These are phyloP conservation scores for Jamesozyma gamospora DNA, from an alignment of 805 yeast species.

Conservation along the genomic window DNA sequence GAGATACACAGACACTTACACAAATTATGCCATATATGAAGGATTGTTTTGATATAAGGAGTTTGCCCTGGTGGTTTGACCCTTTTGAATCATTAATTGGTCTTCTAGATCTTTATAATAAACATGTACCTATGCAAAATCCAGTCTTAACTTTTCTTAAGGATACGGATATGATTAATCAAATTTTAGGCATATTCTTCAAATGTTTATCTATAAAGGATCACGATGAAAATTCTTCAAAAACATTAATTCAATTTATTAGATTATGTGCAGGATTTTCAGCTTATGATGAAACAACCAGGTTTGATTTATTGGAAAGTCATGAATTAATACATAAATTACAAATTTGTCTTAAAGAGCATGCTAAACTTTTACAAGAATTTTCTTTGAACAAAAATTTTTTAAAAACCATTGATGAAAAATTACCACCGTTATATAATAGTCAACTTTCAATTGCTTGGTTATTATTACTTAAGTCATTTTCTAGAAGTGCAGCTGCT, in stretches of 20 bases:
- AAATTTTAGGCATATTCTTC: slow-evolving; percentile 18
- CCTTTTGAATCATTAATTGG: slow-evolving; percentile 19
- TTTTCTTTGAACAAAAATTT: slow-evolving; percentile 13
- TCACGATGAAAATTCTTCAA: slow-evolving; percentile 12
- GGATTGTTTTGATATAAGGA: slow-evolving; percentile 15
- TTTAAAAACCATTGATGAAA: background rate
- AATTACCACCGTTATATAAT: slow-evolving; percentile 20
- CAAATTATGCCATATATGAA: slow-evolving; percentile 21
- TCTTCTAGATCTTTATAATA: slow-evolving; percentile 18
- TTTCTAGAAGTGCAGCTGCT: slow-evolving; percentile 27
- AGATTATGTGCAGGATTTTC: slow-evolving; percentile 21
- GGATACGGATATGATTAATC: slow-evolving; percentile 17
- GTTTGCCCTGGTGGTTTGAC: slow-evolving; percentile 28
- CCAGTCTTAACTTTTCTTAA: slow-evolving; percentile 19
- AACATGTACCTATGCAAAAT: slow-evolving; percentile 16
- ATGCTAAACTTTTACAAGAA: slow-evolving; percentile 12
- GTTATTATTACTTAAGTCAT: slow-evolving; percentile 25
- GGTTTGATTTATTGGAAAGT: slow-evolving; percentile 18
- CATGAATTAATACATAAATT: slow-evolving; percentile 14
- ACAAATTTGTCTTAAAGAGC: slow-evolving; percentile 17
- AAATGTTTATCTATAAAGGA: slow-evolving; percentile 13
- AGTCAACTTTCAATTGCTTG: slow-evolving; percentile 18
- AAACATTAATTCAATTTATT: slow-evolving; percentile 17
- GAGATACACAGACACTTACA: slow-evolving; percentile 10
- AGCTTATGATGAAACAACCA: slow-evolving; percentile 21